Conservation (phyloP, 2,329 filamentous ascomycete genomes). For the Trichoderma sp. region DNA sequence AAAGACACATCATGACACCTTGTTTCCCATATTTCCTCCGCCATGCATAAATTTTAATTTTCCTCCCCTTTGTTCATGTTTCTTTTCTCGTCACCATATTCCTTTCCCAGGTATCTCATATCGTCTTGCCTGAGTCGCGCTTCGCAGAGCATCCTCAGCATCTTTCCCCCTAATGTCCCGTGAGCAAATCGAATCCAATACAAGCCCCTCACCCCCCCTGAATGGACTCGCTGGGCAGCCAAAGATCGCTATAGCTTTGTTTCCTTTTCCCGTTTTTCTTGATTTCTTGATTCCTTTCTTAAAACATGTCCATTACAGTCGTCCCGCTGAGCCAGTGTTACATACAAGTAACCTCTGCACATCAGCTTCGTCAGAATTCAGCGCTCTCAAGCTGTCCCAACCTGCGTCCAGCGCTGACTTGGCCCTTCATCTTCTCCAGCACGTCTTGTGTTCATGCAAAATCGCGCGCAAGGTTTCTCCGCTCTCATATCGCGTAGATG, state of each 20-base stretch:
- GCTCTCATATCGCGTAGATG: slow-evolving; percentile 49
- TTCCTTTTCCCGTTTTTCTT: slow-evolving; percentile 1
- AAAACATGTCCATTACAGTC: slow-evolving; percentile 22
- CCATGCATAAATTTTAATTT: not conserved
- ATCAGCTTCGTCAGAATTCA: slow-evolving; percentile 6
- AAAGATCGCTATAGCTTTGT: slow-evolving; percentile 15
- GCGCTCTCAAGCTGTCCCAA: not conserved
- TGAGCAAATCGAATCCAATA: slow-evolving; percentile 15
- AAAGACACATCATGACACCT: slow-evolving; percentile 15
- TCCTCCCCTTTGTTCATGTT: not conserved
- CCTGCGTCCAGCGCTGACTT: slow-evolving; percentile 24
- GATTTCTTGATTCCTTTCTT: not conserved
- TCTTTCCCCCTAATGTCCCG: not conserved
- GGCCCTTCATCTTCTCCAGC: not conserved
- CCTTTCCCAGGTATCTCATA: slow-evolving; percentile 21
- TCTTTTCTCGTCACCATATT: slow-evolving; percentile 6
- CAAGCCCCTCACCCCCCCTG: not conserved
- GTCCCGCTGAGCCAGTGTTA: not conserved
- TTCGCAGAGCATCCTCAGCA: not conserved
- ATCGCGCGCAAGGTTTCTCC: not conserved
- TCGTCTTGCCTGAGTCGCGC: not conserved
- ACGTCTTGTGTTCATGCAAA: not conserved
- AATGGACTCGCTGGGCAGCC: not conserved
- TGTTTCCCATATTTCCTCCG: slow-evolving; percentile 17
- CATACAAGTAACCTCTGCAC: slow-evolving; percentile 6